These are phyloP conservation scores for Pseudisothecium myosuroides DNA, from an alignment of 225 moss, liverwort and hornwort species.

Conservation along the genomic window DNA sequence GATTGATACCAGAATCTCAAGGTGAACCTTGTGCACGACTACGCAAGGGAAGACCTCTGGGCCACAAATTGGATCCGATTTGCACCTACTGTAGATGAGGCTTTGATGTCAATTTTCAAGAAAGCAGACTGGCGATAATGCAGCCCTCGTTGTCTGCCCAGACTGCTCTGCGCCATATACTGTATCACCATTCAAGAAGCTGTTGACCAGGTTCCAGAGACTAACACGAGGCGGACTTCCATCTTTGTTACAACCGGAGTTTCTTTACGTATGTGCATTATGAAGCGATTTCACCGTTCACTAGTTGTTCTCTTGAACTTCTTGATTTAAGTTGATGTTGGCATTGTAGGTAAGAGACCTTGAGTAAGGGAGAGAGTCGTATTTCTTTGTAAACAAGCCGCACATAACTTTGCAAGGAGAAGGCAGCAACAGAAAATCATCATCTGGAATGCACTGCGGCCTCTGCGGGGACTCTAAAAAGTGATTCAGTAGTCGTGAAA, in stretches of 20 bases:
- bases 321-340: background rate
- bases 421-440: constrained; percentile 18
- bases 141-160: constrained; percentile 6
- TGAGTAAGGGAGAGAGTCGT: constrained; percentile 26
- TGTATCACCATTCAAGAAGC: constrained; percentile 11
- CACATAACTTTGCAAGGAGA: constrained; percentile 35
- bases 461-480: constrained; percentile 24
- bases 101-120: background rate
- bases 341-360: background rate
- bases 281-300: background rate
- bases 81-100: background rate
- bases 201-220: constrained; percentile 21
- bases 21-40: background rate
- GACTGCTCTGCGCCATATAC: constrained; percentile 6
- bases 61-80: background rate
- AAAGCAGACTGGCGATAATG: background rate
- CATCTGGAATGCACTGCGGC: constrained; percentile 13
- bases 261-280: constrained; percentile 11
- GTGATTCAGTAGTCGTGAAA: constrained; percentile 22
- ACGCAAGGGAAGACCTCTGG: background rate
- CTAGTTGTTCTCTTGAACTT: background rate
- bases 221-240: background rate
- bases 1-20: background rate
- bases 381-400: background rate
- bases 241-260: constrained; percentile 29